These are phyloP conservation scores for Claviceps quebecensis DNA, from an alignment of 2,329 filamentous ascomycete species.

Conservation along the genomic window DNA sequence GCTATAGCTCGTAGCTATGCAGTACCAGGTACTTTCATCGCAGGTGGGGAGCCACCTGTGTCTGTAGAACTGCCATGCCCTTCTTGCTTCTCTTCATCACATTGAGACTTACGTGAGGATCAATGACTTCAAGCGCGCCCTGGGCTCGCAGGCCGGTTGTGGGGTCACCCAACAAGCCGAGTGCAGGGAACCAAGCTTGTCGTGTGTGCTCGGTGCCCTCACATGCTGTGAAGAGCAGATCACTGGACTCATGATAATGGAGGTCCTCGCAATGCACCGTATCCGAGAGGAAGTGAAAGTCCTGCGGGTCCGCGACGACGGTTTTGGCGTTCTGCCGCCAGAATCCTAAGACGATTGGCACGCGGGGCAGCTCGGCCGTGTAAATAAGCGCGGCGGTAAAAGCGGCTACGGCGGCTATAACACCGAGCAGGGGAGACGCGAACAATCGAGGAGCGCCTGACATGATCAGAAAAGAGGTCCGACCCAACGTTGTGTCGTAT, in stretches of 20 bases:
- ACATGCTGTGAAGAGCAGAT: slow-evolving; percentile 42
- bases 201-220: slow-evolving; percentile 28
- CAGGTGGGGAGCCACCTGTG: neutral
- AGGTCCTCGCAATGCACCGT: slow-evolving; percentile 47
- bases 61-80: neutral
- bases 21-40: neutral
- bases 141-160: slow-evolving; percentile 19
- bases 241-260: slow-evolving; percentile 35
- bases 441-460: neutral
- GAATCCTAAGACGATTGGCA: slow-evolving; percentile 13
- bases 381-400: slow-evolving; percentile 3
- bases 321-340: slow-evolving; percentile 14
- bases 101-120: slow-evolving; percentile 30
- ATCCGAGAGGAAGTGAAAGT: slow-evolving; percentile 30
- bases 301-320: slow-evolving; percentile 9
- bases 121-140: slow-evolving; percentile 37
- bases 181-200: slow-evolving; percentile 38
- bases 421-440: neutral
- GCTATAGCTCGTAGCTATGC: too few species aligned
- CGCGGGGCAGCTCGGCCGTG: slow-evolving; percentile 2
- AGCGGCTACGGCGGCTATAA: neutral
- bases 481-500: neutral
- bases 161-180: slow-evolving; percentile 27
- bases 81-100: too few species aligned
- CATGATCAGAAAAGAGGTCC: neutral